Base-by-base conservation (phyloP, 352 stramenopile genomes). In the Aphanomyces euteiches region DNA sequence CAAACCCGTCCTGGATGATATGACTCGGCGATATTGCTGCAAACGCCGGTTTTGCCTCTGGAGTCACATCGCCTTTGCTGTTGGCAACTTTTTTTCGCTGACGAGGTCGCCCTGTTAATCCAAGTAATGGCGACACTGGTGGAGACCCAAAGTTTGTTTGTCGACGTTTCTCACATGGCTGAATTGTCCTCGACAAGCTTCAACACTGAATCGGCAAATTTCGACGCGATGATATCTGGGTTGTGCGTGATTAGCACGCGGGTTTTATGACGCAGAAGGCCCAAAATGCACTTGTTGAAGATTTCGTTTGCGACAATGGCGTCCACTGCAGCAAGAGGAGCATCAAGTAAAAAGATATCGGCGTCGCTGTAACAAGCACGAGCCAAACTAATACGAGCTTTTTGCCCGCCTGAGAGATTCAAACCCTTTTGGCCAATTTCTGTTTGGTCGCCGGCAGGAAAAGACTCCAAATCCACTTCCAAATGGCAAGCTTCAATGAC, bases 341-440 rank as follows among this genome's bases (percentile, higher is more conserved):
- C 90, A 72, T 98, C 93, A 3, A 98, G 75, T 4, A 98, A 48
- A 73, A 89, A 93, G 28, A 98, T 76, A 72, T 98, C 88, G 5
- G 83, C 77, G 65, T 87, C 69, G 56, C 84, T 74, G 74, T 97
- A 97, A 38, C 67, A 67, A 5, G 48, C 60, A 7, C 96, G 78
- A 5, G 84, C 85, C n/a, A 92, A 72, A 37, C 91, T 91, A 5
- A 98, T 72, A 6, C 74, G 45, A 13, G 70, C 71, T 75, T 96
- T 96, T 74, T 98, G 91, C 7, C 92, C 93, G 15, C 93, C 92
- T 5, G 71, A 90, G 4, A 98, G 72, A 61, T 92, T 98, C 17
- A 98, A 83, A 3, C 94, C 93, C 63, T 90, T 91, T 75, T 97
- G 93, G 7, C 96, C 96, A 58, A 99, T 98, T 73, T 98, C 93